A percentile compares a stretch with the other conserved stretches of the same genome.
phyloP scores from a whole-genome alignment of 2,329 filamentous ascomycete genomes.

The Salinomyces thailandicus region DNA sequence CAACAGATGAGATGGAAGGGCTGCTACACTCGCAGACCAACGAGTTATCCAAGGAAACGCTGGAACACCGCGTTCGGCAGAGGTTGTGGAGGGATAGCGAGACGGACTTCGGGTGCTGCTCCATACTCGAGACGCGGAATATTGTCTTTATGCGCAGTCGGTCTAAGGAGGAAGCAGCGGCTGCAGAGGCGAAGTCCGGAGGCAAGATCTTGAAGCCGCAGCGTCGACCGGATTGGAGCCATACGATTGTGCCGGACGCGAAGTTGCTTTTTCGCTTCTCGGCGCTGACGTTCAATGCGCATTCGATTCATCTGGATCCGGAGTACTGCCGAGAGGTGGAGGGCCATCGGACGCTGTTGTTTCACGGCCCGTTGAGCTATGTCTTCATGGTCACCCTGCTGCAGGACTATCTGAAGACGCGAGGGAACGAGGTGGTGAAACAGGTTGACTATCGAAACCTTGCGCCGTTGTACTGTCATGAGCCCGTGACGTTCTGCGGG shows the following conservation, averaged over 20 bases:
- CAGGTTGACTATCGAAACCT: conserved; percentile 70
- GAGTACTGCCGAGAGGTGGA: conserved; percentile 60
- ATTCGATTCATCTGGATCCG: conserved; percentile 76
- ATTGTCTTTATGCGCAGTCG: conserved; percentile 53
- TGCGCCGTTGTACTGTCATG: conserved; percentile 65
- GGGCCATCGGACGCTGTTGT: conserved; percentile 62
- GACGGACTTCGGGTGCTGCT: conserved; percentile 31
- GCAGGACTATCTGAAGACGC: conserved; percentile 39
- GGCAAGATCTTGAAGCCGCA: conserved; percentile 37
- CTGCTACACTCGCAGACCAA: conserved; percentile 31
- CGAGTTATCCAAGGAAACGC: conserved; percentile 16
- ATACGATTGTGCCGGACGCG: conserved; percentile 55
- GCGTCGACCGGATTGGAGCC: conserved; percentile 42
- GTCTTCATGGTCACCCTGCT: conserved; percentile 65
- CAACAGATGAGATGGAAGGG: conserved; percentile 20
- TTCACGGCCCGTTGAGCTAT: conserved; percentile 77
- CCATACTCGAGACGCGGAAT: conserved; percentile 48
- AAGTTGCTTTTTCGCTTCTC: conserved; percentile 81
- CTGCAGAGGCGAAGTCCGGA: conserved; percentile 19
- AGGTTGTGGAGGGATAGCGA: conserved; percentile 36
- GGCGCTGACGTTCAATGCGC: conserved; percentile 83
- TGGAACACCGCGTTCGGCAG: conserved; percentile 28
- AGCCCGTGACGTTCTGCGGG: conserved; percentile 60
- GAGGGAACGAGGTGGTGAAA: conserved; percentile 34
- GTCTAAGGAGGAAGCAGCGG: conserved; percentile 29